Evolutionary conservation across 768 basidiomycete species (phyloP).

Genomic region (Calvatia gigantea): DNA sequence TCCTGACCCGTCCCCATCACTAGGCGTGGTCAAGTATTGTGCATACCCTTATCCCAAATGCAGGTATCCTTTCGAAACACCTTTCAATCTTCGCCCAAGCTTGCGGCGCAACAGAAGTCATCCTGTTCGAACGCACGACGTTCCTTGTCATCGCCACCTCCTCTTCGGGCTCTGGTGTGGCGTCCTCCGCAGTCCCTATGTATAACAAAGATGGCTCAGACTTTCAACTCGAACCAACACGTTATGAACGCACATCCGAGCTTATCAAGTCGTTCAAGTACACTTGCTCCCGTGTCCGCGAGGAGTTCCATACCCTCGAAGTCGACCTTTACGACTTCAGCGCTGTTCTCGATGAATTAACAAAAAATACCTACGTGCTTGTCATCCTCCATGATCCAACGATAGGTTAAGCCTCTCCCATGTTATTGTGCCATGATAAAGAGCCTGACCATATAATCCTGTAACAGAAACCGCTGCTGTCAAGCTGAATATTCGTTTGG

Average conservation of each 20-base stretch:
- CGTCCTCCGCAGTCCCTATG: conserved; percentile 24
- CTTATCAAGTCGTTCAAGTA: conserved; percentile 95
- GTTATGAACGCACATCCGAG: conserved; percentile 87
- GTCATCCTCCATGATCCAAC: conserved; percentile 86
- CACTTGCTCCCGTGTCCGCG: conserved; percentile 79
- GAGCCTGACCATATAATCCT: not conserved
- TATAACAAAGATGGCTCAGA: conserved; percentile 23
- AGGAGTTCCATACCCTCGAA: conserved; percentile 84
- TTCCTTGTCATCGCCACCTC: conserved; percentile 96
- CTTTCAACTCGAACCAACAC: conserved; percentile 58
- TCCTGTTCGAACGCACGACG: conserved; percentile 95
- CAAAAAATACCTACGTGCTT: conserved; percentile 89
- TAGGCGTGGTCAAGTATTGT: conserved; percentile 99
- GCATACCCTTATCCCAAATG: conserved; percentile 94
- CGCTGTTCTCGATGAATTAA: conserved; percentile 89
- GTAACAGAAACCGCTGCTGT: conserved; percentile 80
- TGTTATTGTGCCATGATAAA: not conserved
- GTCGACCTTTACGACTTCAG: conserved; percentile 85
- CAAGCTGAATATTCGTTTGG: conserved; percentile 83
- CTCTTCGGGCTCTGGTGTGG: conserved; percentile 36
- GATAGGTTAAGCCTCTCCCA: conserved; percentile 54
- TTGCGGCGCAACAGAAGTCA: conserved; percentile 89
- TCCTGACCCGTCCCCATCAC: not conserved
- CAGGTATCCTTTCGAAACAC: conserved; percentile 82
- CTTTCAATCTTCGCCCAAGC: conserved; percentile 83